Evolutionary conservation across 2,329 filamentous ascomycete genomes (phyloP), one percentile per base, ranked within the genome.

Genomic region (Trichophyton verrucosum): DNA sequence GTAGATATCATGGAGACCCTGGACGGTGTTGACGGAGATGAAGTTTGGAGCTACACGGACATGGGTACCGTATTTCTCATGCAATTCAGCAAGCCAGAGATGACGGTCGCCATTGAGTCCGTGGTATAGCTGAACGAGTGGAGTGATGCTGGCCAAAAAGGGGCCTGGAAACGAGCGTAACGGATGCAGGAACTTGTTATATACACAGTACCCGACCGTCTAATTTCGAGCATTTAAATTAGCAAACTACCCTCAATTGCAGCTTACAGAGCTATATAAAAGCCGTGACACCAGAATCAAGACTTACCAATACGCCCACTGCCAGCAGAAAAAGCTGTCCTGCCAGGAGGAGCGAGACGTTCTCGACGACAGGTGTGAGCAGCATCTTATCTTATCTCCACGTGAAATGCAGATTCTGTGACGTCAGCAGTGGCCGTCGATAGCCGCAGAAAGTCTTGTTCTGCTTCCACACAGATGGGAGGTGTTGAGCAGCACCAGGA

Each of bases 41-140:
- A 83, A 84, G 72, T 90, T 90, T 53, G 89, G 89, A 0, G 87
- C 88, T 65, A 87, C 88, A 24, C 89, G 87, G 17, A 92, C 86
- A 58, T 84, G 72, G 17, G 78, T 76, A 9, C 64, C 82, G 53
- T 66, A 66, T 38, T 61, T 60, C 40, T 64, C 42, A 56, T 66
- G 64, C 36, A 62, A 8, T 7, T 55, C 51, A 17, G 60, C 61
- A 33, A 62, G 59, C 59, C 58, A 60, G 40, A 64, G 56, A 65
- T 66, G 65, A 22, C 64, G 58, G 36, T 64, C 61, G 27, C 65
- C 65, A 38, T 61, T 65, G 20, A 61, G 13, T 9, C 61, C 62
- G 44, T 61, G 60, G 36, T 58, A 61, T 5, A 63, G 36, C 49
- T 59, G 56, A 3, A 62, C 60, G 59, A 63, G 65, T 11, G 62